Conservation (phyloP, 1,284 basidiomycete genomes). For the Pseudozyma flocculosa region DNA sequence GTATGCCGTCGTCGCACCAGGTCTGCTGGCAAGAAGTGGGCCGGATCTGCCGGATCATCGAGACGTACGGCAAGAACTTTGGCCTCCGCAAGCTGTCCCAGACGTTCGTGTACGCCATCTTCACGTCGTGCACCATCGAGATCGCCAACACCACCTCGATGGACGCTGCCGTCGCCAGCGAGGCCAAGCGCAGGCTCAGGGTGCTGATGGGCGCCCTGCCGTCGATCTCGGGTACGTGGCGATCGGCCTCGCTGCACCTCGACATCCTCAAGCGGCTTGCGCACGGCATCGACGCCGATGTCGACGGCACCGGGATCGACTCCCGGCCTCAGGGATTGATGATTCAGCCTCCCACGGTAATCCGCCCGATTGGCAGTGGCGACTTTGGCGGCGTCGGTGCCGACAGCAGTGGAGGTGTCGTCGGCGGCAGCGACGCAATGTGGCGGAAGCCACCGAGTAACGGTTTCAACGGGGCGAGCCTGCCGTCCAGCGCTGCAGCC, state of each 20-base stretch:
- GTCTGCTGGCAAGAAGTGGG: constrained; percentile 41
- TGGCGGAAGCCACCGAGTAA: too few species aligned
- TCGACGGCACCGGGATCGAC: constrained; percentile 24
- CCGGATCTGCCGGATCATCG: constrained; percentile 32
- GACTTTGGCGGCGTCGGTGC: too few species aligned
- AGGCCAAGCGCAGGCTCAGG: constrained; percentile 35
- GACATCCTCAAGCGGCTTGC: constrained; percentile 37
- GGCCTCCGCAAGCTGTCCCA: constrained; percentile 36
- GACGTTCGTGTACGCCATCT: constrained; percentile 42
- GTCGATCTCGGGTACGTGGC: constrained; percentile 31
- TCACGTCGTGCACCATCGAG: constrained; percentile 44
- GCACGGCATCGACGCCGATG: constrained; percentile 32
- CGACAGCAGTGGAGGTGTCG: too few species aligned
- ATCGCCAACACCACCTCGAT: constrained; percentile 45
- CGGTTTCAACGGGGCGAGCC: too few species aligned
- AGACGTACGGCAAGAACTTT: constrained; percentile 34
- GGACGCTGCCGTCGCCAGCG: constrained; percentile 15
- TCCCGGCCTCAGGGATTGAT: too few species aligned
- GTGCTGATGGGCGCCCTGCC: constrained; percentile 39
- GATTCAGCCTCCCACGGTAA: too few species aligned
- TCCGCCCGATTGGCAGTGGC: too few species aligned
- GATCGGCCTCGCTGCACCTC: constrained; percentile 31
- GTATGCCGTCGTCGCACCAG: constrained; percentile 31
- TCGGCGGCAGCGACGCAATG: too few species aligned
- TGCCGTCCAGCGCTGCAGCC: too few species aligned